phyloP scores from a whole-genome alignment of 2,329 filamentous ascomycete genomes.

The Sporothrix curviconia region DNA sequence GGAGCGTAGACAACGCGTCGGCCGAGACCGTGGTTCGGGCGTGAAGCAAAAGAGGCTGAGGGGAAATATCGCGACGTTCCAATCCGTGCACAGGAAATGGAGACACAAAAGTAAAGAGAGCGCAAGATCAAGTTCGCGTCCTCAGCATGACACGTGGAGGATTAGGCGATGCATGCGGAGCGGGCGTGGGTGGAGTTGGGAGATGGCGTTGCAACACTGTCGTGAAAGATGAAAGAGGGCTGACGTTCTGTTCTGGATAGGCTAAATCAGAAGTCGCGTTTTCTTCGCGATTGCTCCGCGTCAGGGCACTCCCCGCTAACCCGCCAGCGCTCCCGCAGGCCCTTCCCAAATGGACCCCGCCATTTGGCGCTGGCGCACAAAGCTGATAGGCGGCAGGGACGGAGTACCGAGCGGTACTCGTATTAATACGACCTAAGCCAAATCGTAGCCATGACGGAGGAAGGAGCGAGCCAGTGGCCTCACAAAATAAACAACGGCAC shows the following conservation, averaged over 20 bases:
- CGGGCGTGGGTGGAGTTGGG: not conserved
- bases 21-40: not conserved
- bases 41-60: not conserved
- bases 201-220: not conserved
- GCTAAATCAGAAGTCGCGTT: conserved; percentile 7
- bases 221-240: not conserved
- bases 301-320: not conserved
- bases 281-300: conserved; percentile 13
- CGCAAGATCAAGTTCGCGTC: not conserved
- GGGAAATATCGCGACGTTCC: too few relatives aligned
- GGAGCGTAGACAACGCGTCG: not conserved
- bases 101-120: not conserved
- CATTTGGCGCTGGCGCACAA: too few relatives aligned
- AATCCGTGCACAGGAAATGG: not conserved
- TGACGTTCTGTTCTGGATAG: not conserved
- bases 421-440: too few relatives aligned
- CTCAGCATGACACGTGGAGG: not conserved
- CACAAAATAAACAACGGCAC: too few relatives aligned
- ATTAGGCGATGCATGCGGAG: not conserved
- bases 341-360: too few relatives aligned
- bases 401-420: too few relatives aligned
- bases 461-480: too few relatives aligned
- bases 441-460: too few relatives aligned
- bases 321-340: not conserved
- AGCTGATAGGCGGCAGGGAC: too few relatives aligned